A percentile compares a stretch with the other conserved stretches of the same genome.
Evolutionary conservation across 2,329 filamentous ascomycete genomes (phyloP).

Genomic region (Moelleriella libera): DNA sequence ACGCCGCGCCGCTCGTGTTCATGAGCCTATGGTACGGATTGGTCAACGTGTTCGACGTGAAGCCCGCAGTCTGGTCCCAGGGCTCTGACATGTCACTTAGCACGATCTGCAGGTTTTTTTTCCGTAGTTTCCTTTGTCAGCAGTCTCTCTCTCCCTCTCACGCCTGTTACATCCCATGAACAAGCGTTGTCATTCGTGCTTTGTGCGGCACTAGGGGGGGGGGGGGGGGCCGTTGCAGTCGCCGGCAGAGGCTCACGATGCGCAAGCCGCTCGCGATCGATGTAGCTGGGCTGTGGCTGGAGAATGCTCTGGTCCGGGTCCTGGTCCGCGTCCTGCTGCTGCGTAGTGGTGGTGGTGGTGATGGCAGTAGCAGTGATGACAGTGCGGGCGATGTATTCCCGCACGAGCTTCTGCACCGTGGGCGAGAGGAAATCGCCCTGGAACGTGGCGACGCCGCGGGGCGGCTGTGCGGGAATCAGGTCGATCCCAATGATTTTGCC

Average conservation of each 20-base stretch:
- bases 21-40: slow-evolving; percentile 96
- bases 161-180: no score
- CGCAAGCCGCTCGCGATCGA: slow-evolving; percentile 45
- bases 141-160: no score
- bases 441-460: slow-evolving; percentile 81
- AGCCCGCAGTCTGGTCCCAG: slow-evolving; percentile 71
- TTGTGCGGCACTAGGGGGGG: neutral
- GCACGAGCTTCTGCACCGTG: slow-evolving; percentile 60
- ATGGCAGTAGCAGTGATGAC: no score
- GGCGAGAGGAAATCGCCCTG: slow-evolving; percentile 85
- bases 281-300: slow-evolving; percentile 39
- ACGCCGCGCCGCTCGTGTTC: slow-evolving; percentile 85
- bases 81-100: slow-evolving; percentile 98
- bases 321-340: neutral
- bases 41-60: slow-evolving; percentile 81
- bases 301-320: no score
- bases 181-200: no score
- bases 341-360: slow-evolving; percentile 2
- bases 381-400: slow-evolving; percentile 54
- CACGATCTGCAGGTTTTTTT: slow-evolving; percentile 44
- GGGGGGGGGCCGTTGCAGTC: slow-evolving; percentile 16
- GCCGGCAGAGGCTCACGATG: neutral
- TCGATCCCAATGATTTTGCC: slow-evolving; percentile 86
- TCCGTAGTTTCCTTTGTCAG: no score
- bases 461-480: slow-evolving; percentile 82